phyloP scores from a whole-genome alignment of 1,284 basidiomycete genomes.

The Trametes polyzona region DNA sequence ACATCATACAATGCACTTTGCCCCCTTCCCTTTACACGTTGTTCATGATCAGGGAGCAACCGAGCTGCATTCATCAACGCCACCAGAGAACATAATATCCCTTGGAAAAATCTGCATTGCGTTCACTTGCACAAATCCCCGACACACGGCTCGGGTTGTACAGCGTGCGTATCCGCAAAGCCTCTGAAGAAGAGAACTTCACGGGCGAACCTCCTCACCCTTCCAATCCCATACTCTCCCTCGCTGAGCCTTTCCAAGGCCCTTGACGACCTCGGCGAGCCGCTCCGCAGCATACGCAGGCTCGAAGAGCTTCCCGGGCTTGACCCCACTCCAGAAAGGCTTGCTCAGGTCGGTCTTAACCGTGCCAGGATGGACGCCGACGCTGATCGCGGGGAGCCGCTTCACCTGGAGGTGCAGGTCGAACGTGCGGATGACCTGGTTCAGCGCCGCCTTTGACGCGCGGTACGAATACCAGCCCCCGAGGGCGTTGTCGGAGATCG shows the following conservation, averaged over 20 bases:
- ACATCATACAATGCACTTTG: too few species aligned
- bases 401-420: conserved; percentile 64
- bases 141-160: too few species aligned
- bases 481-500: conserved; percentile 61
- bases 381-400: conserved; percentile 56
- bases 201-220: conserved; percentile 49
- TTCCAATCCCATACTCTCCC: conserved; percentile 76
- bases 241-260: conserved; percentile 50
- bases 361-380: conserved; percentile 65
- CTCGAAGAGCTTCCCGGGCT: conserved; percentile 55
- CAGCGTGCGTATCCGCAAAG: not conserved
- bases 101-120: too few species aligned
- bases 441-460: conserved; percentile 75
- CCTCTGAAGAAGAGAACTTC: not conserved
- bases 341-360: conserved; percentile 64
- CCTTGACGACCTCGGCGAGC: conserved; percentile 58
- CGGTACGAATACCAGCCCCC: conserved; percentile 80
- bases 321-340: conserved; percentile 44
- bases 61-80: too few species aligned
- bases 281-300: conserved; percentile 63
- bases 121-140: too few species aligned
- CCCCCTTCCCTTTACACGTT: too few species aligned
- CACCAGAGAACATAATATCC: too few species aligned
- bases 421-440: conserved; percentile 73
- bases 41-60: too few species aligned